A percentile compares a stretch with the other conserved stretches of the same genome.
phyloP scores from a whole-genome alignment of 2,329 filamentous ascomycete species.

The Alternaria gaisen region DNA sequence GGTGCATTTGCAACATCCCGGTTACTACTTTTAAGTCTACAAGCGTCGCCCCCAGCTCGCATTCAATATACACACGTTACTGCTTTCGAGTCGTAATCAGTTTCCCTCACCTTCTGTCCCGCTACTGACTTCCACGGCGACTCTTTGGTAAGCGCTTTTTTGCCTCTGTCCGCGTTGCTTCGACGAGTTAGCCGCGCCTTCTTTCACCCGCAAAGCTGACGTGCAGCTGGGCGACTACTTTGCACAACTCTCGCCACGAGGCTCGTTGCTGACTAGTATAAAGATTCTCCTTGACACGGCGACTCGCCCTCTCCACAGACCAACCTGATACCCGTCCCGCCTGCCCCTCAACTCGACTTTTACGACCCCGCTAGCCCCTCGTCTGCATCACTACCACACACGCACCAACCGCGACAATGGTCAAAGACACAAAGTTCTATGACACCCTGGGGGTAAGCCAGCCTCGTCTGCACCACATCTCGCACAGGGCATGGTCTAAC shows the following conservation, averaged over 20 bases:
- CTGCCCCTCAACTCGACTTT: conserved; percentile 28
- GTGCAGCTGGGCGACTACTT: conserved; percentile 21
- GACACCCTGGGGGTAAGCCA: conserved; percentile 75
- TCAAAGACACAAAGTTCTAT: conserved; percentile 81
- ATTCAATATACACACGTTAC: conserved; percentile 18
- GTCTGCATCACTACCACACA: conserved; percentile 16
- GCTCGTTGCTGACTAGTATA: conserved; percentile 29
- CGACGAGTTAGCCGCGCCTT: conserved; percentile 18
- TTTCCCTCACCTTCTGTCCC: not conserved
- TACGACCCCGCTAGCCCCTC: conserved; percentile 40
- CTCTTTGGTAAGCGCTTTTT: conserved; percentile 31
- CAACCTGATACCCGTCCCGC: conserved; percentile 12
- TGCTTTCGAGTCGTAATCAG: conserved; percentile 20
- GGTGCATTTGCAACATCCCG: conserved; percentile 42
- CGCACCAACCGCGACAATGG: conserved; percentile 65
- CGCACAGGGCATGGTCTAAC: conserved; percentile 19
- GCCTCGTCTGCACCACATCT: conserved; percentile 38
- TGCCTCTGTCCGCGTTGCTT: conserved; percentile 4
- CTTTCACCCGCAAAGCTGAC: conserved; percentile 28
- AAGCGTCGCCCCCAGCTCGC: conserved; percentile 30
- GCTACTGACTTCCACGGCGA: conserved; percentile 16
- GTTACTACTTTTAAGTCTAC: conserved; percentile 47
- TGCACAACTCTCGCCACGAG: conserved; percentile 9
- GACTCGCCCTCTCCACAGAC: conserved; percentile 14
- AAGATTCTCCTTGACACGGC: conserved; percentile 7